Evolutionary conservation across 23 red algal genomes (phyloP).

Genomic region (Gracilariopsis chorda): DNA sequence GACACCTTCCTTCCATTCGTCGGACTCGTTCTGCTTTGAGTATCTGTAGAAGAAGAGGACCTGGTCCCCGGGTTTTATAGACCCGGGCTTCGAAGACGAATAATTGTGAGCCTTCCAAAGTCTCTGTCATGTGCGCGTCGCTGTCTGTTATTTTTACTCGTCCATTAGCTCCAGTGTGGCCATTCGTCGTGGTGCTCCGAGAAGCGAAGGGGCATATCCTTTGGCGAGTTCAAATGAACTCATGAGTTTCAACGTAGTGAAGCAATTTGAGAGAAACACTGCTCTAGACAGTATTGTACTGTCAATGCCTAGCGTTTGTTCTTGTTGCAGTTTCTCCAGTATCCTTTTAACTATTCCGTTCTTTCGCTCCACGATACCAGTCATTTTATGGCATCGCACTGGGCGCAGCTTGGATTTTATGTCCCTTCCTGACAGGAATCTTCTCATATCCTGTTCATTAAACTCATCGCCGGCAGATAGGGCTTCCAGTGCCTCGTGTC

Average conservation of each 20-base stretch:
- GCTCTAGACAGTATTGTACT: neutral
- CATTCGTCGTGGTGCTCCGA: neutral
- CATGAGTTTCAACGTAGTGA: neutral
- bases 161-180: neutral
- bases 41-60: constrained; percentile 2
- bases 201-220: constrained; percentile 8
- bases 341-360: constrained; percentile 20
- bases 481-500: neutral
- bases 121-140: neutral
- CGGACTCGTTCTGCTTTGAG: neutral
- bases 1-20: neutral
- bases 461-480: neutral
- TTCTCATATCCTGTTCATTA: neutral
- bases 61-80: neutral
- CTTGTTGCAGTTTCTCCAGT: neutral
- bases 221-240: neutral
- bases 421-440: neutral
- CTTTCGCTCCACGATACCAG: constrained; percentile 30
- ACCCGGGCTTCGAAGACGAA: neutral
- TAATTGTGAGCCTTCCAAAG: neutral
- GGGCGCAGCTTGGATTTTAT: neutral
- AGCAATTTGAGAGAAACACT: neutral
- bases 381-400: neutral
- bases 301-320: neutral
- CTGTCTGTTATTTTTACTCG: neutral